Evolutionary conservation across 768 basidiomycete genomes (phyloP).

Genomic region (Phaffia tasmanica): DNA sequence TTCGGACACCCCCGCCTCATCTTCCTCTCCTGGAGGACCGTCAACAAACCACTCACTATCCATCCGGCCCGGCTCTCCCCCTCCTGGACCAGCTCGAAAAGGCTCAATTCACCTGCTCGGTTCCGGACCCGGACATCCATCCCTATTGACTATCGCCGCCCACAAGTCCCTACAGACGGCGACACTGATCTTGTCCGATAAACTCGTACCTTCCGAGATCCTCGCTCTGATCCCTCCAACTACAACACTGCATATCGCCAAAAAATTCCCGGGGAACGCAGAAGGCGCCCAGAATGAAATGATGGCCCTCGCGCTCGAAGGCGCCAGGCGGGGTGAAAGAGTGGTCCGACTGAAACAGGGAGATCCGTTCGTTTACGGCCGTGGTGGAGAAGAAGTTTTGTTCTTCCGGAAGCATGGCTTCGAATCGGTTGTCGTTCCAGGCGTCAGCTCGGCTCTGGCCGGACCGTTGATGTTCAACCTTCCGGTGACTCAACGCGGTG

Average conservation of each 20-base stretch:
- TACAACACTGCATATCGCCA: slow-evolving; percentile 68
- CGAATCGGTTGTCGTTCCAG: slow-evolving; percentile 75
- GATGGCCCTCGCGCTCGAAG: slow-evolving; percentile 82
- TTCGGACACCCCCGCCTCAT: neutral
- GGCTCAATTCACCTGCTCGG: slow-evolving; percentile 85
- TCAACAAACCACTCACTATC: slow-evolving; percentile 11
- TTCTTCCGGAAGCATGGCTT: slow-evolving; percentile 80
- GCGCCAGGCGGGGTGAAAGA: slow-evolving; percentile 62
- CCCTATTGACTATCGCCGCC: slow-evolving; percentile 77
- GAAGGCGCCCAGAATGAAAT: slow-evolving; percentile 89
- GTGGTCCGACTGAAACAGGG: slow-evolving; percentile 96
- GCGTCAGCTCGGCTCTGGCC: slow-evolving; percentile 77
- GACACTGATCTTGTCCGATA: slow-evolving; percentile 85
- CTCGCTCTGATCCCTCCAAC: slow-evolving; percentile 64
- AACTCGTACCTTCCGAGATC: slow-evolving; percentile 82
- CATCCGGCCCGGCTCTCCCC: slow-evolving; percentile 23
- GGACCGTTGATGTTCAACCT: slow-evolving; percentile 82
- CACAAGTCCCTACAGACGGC: slow-evolving; percentile 68
- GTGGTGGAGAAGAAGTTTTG: slow-evolving; percentile 86
- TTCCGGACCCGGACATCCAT: slow-evolving; percentile 90
- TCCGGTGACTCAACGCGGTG: slow-evolving; percentile 90
- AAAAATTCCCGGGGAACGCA: slow-evolving; percentile 95
- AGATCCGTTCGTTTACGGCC: slow-evolving; percentile 87
- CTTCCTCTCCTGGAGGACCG: neutral
- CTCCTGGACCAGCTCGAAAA: neutral